These are phyloP conservation scores for Bruguiera parviflora DNA, from an alignment of 345 rosid genomes.

Conservation along the genomic window DNA sequence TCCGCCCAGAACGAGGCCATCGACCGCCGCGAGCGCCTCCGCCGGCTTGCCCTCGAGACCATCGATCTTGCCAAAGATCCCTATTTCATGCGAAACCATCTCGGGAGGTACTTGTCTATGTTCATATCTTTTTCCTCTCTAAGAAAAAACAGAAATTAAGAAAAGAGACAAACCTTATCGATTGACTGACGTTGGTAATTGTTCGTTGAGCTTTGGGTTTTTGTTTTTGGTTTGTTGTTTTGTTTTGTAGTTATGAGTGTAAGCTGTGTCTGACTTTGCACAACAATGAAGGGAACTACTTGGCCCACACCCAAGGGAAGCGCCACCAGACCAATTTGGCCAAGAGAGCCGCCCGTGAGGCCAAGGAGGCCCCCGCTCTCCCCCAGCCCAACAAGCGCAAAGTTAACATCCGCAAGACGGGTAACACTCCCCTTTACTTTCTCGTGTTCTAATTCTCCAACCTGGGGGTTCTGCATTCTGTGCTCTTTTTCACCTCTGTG, in stretches of 20 bases:
- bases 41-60: constrained; percentile 94
- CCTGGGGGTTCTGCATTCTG: neutral
- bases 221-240: neutral
- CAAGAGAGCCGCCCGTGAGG: constrained; percentile 97
- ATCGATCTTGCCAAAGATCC: constrained; percentile 98
- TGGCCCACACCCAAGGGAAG: constrained; percentile 97
- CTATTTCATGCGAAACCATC: constrained; percentile 97
- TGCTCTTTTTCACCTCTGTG: no score
- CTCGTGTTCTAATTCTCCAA: no score
- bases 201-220: neutral
- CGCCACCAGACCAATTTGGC: constrained; percentile 97
- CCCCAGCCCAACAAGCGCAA: constrained; percentile 95
- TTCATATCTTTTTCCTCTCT: no score
- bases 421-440: constrained; percentile 17
- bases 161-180: neutral
- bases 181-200: neutral
- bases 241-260: constrained; percentile 78
- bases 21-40: constrained; percentile 97
- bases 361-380: constrained; percentile 80
- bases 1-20: constrained; percentile 93
- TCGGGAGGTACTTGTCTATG: constrained; percentile 57
- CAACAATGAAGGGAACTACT: constrained; percentile 99
- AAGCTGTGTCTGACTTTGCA: constrained; percentile 93
- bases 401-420: constrained; percentile 75
- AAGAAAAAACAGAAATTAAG: neutral